These are phyloP conservation scores for carrot (Daucus carota) DNA, from an alignment of 129 eudicot genomes.

Conservation along the genomic window DNA sequence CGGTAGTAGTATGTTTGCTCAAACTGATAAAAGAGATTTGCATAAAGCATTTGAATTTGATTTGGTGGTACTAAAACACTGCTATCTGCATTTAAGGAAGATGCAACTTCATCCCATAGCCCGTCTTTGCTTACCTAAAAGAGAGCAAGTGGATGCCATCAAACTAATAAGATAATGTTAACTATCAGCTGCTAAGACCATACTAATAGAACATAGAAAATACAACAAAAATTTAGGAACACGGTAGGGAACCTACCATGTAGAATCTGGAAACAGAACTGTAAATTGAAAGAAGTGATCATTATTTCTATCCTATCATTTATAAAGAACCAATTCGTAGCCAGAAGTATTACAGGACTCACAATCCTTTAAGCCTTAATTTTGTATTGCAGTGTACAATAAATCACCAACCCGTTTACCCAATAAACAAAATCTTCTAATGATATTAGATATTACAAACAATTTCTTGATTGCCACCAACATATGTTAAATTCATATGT, in stretches of 20 bases:
- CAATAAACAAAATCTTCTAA: neutral
- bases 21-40: constrained; percentile 36
- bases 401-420: neutral
- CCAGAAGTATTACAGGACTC: neutral
- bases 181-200: neutral
- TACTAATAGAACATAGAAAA: neutral
- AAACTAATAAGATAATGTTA: neutral
- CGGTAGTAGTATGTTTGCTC: constrained; percentile 46
- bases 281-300: neutral
- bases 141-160: neutral
- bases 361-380: neutral
- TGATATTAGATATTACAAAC: neutral
- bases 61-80: constrained; percentile 23
- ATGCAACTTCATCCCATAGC: constrained; percentile 55
- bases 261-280: neutral
- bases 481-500: neutral
- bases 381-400: neutral
- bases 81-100: constrained; percentile 17
- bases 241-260: neutral
- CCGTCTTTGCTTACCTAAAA: constrained; percentile 53
- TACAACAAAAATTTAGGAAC: neutral
- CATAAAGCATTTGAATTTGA: constrained; percentile 49
- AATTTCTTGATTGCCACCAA: neutral
- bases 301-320: neutral
- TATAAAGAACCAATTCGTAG: neutral